Base-by-base conservation (phyloP, 1,284 basidiomycete genomes). In the Tausonia pullulans region DNA sequence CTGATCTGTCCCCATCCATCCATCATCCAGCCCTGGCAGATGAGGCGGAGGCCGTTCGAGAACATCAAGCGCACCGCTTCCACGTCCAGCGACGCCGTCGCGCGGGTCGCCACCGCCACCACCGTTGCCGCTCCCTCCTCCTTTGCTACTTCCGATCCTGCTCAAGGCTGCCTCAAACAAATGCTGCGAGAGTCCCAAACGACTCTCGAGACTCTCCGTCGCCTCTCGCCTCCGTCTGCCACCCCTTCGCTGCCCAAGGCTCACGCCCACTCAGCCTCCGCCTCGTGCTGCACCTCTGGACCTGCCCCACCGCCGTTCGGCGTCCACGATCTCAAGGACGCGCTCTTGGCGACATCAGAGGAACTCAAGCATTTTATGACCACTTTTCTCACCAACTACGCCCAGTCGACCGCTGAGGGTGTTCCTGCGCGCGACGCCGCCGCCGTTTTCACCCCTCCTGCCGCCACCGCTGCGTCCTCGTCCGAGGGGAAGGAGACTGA, bases 301-400 rank as follows among this genome's bases (percentile, higher is more conserved):
- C 46, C 53, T 2, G 5, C 48, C 13, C 16, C 54, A 40, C 40
- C 39, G 27, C 14, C 55, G 1, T 13, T 63, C 9, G 56, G 54
- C 41, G 49, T 39, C 44, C 39, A 50, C 4, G 55, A 55, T 27
- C 49, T 65, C 60, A 51, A 27, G 1, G 9, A 50, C 27, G 64
- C 44, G 11, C 43, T 65, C 45, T 16, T 50, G 14, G 7, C 44
- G 4, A 61, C 55, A 59, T 86, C 81, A 73, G 74, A 74, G 51
- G 83, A 85, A 65, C 75, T 87, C 41, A 77, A 82, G 68, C 66
- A 67, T 0, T 74, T 88, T 40, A 74, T 88, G 62, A 71, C 76
- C 51, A 78, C 76, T n/a, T 87, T 90, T 73, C 81, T 85, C 69
- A 71, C 72, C 14, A 82, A 87, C 67, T 75, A 88, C 43, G 80